Percentiles rank a stretch among this genome's conserved stretches.
These are phyloP conservation scores for Cordyceps javanica DNA, from an alignment of 2,329 filamentous ascomycete genomes.

Conservation along the genomic window DNA sequence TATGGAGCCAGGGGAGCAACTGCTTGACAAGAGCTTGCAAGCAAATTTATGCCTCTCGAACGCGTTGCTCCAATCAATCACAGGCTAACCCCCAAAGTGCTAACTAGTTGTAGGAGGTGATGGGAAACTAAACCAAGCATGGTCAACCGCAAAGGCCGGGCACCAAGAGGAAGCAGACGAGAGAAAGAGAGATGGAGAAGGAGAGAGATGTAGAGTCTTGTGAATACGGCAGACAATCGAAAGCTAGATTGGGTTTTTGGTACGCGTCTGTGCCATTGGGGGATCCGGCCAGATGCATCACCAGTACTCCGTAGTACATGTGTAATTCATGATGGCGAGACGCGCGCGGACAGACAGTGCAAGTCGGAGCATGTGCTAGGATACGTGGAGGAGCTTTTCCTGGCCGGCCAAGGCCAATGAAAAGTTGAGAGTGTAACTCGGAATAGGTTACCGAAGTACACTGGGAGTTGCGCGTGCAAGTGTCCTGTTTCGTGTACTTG, in stretches of 20 bases:
- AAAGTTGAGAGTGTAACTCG: too few species aligned
- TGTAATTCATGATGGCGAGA: not conserved
- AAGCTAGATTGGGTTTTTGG: not conserved
- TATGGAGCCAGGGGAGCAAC: not conserved
- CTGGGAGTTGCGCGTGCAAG: too few species aligned
- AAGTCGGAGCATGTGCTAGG: too few species aligned
- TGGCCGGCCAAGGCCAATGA: too few species aligned
- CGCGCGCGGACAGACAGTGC: too few species aligned
- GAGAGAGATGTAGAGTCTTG: not conserved
- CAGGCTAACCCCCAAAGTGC: too few species aligned
- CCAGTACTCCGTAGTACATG: too few species aligned
- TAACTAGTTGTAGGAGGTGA: not conserved
- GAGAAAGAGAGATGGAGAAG: not conserved
- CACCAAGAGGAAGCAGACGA: not conserved
- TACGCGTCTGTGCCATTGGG: not conserved
- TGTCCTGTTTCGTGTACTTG: too few species aligned
- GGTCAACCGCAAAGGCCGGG: not conserved
- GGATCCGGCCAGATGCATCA: too few species aligned
- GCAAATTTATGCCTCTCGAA: not conserved
- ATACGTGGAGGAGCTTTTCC: too few species aligned
- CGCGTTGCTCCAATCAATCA: too few species aligned
- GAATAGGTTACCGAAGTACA: too few species aligned
- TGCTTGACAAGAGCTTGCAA: not conserved
- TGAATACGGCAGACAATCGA: not conserved
- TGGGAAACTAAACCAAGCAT: not conserved